Evolutionary conservation across 1,284 basidiomycete species (phyloP).

Genomic region (Ceratorhiza oryzae-sativae): DNA sequence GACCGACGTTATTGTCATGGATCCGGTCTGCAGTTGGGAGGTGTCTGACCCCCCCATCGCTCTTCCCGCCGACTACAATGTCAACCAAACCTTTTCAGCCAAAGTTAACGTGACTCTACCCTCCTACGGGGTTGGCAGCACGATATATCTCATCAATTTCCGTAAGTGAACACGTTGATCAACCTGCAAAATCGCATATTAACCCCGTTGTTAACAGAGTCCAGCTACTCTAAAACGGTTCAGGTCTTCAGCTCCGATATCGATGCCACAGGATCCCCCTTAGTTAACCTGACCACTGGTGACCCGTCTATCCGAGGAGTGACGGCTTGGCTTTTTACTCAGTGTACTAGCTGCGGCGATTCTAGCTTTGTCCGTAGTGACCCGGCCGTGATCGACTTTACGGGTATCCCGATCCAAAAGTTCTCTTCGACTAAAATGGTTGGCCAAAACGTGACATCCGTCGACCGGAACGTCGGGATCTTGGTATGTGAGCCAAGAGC

Average conservation of each 20-base stretch:
- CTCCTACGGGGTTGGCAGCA: not conserved
- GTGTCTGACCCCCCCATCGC: constrained; percentile 19
- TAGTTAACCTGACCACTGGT: constrained; percentile 13
- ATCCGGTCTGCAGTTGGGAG: constrained; percentile 29
- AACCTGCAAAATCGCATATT: not conserved
- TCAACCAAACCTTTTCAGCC: not conserved
- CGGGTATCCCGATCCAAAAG: constrained; percentile 17
- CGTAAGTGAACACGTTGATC: not conserved
- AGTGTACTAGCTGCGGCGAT: not conserved
- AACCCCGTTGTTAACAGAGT: not conserved
- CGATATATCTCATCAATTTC: not conserved
- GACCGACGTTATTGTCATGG: constrained; percentile 31
- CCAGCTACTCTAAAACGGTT: not conserved
- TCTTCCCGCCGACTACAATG: not conserved
- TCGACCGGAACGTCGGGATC: not conserved
- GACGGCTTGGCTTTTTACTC: constrained; percentile 26
- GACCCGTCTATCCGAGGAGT: constrained; percentile 6
- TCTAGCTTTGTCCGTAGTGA: not conserved
- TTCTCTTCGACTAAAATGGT: not conserved
- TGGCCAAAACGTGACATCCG: not conserved
- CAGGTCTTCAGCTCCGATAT: constrained; percentile 17
- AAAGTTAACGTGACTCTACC: not conserved
- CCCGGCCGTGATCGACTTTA: constrained; percentile 9
- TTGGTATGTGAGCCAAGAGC: constrained; percentile 25
- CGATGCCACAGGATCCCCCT: not conserved